phyloP scores from a whole-genome alignment of 78 protist species.

The Trichosphaerium sp. region DNA sequence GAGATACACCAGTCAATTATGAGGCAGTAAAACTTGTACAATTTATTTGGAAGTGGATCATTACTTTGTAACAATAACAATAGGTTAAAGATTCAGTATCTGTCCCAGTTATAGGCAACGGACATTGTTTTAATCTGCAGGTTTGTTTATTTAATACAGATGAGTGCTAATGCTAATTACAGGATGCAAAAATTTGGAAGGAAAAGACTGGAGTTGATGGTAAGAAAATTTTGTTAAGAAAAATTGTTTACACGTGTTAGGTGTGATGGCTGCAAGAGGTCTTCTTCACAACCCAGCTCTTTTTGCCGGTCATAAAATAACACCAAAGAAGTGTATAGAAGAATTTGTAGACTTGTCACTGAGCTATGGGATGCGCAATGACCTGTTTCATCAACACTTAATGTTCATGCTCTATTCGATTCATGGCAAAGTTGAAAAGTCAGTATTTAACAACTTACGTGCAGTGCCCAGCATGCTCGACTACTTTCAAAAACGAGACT shows the following conservation, averaged over 20 bases:
- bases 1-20: slow-evolving; percentile 29
- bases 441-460: slow-evolving; percentile 10
- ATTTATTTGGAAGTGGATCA: not conserved
- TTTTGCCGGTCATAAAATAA: slow-evolving; percentile 31
- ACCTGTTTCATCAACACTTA: slow-evolving; percentile 15
- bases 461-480: slow-evolving; percentile 6
- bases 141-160: too few species aligned
- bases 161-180: too few species aligned
- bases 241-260: not conserved
- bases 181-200: slow-evolving; percentile 15
- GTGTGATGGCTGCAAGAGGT: slow-evolving; percentile 76
- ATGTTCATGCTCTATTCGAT: slow-evolving; percentile 34
- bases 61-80: not conserved
- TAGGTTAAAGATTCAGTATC: slow-evolving; percentile 14
- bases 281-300: slow-evolving; percentile 65
- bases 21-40: slow-evolving; percentile 55
- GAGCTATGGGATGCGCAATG: slow-evolving; percentile 22
- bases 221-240: not conserved
- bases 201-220: slow-evolving; percentile 38
- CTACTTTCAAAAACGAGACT: too few species aligned
- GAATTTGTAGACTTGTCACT: slow-evolving; percentile 30
- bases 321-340: slow-evolving; percentile 32
- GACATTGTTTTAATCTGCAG: slow-evolving; percentile 40
- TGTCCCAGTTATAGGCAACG: slow-evolving; percentile 75
- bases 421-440: slow-evolving; percentile 3